Percentiles rank a stretch among this genome's conserved stretches.
These are phyloP conservation scores for Vigna hirtella DNA, from an alignment of 306 rosid species.

Conservation along the genomic window DNA sequence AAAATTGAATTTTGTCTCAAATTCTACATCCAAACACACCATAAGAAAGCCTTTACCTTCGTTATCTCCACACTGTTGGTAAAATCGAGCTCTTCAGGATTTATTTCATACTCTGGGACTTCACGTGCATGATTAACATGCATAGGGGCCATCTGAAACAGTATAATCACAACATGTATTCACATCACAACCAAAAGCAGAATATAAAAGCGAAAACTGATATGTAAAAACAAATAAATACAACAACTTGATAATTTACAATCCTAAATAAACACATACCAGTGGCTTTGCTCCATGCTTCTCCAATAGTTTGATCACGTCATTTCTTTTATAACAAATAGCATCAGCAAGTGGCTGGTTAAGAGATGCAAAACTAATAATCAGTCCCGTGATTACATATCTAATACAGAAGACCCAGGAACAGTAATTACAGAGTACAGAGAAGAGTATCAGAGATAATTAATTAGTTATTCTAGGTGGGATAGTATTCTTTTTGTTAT, in stretches of 20 bases:
- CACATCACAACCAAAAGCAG: constrained; percentile 34
- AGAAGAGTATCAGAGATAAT: neutral
- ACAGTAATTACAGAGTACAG: neutral
- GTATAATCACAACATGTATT: constrained; percentile 32
- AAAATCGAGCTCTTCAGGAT: constrained; percentile 90
- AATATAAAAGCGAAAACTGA: constrained; percentile 38
- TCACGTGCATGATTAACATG: constrained; percentile 80
- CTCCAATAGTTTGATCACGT: constrained; percentile 86
- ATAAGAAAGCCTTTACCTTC: constrained; percentile 56
- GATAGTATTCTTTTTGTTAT: no score
- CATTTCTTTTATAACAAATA: constrained; percentile 66
- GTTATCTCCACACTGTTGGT: constrained; percentile 75
- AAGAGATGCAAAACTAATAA: constrained; percentile 33
- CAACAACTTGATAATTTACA: constrained; percentile 46
- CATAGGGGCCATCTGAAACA: constrained; percentile 82
- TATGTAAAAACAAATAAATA: constrained; percentile 31
- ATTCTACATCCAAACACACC: neutral
- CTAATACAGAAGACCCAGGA: constrained; percentile 35
- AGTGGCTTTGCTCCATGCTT: constrained; percentile 87
- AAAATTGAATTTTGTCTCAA: no score
- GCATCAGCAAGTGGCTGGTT: constrained; percentile 98
- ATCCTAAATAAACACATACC: constrained; percentile 57
- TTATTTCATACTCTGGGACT: constrained; percentile 93
- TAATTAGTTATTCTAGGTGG: no score
- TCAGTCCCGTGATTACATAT: constrained; percentile 29